Base-by-base conservation (phyloP, 2,329 filamentous ascomycete genomes). In the Thelonectria blattea region DNA sequence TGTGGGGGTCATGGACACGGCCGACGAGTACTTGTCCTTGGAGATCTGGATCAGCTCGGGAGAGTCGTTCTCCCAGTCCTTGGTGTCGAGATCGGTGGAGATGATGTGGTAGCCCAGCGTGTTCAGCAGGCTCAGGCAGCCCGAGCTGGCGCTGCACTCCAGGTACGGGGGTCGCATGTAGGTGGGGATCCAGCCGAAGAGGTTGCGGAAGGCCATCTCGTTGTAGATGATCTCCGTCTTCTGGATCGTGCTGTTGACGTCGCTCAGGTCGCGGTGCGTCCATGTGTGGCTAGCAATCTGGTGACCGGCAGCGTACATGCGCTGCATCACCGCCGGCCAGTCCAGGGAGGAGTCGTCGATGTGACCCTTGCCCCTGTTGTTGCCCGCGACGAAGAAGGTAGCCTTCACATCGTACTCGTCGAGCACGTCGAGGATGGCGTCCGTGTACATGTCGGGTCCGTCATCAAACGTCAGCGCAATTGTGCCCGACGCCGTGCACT, bases 61-160 rank as follows among this genome's bases (percentile, higher is more conserved):
- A 9, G 74, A 75, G 58, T 81, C 77, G 65, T 85, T 81, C 66
- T 83, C 76, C 68, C 85, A 88, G 72, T 88, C 86, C 63, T 86
- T 83, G 15, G 86, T 88, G 69, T 88, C 85, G 12, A 88, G 72
- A 67, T 86, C 82, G 65, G 82, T 84, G 67, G 83, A 83, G 60
- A 83, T 77, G 63, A 86, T 72, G 68, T 87, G 83, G 72, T 87
- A 88, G 42, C 81, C 82, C 27, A 86, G 70, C 22, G 65, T 65
- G 3, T 64, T 69, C 65, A 81, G 65, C 30, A 75, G 68, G 3
- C 65, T 63, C 43, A 75, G 68, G 61, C 79, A 81, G 18, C 76
- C 79, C n/a, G 77, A 78, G 7, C 58, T 68, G 9, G 61, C 60
- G 48, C 72, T 74, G 71, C 80, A 82, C 55, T 78, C 78, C 3